Evolutionary conservation across 2,329 filamentous ascomycete genomes (phyloP).

Genomic region (Cytospora schulzeri): DNA sequence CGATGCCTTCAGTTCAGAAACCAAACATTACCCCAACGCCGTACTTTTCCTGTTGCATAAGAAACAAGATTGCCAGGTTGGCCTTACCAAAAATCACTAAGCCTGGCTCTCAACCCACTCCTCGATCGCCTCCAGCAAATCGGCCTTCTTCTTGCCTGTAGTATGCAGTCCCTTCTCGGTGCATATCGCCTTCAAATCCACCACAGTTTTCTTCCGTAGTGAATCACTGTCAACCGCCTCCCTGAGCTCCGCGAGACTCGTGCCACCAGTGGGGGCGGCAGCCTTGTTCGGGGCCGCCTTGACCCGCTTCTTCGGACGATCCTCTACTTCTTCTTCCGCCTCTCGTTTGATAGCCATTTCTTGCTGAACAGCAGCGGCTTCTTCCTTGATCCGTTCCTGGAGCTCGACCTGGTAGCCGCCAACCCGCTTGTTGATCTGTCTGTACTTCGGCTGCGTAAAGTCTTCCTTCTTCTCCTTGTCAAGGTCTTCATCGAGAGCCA

Average conservation of each 20-base stretch:
- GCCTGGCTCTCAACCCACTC: constrained; percentile 51
- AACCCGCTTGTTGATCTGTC: constrained; percentile 85
- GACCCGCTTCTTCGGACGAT: constrained; percentile 50
- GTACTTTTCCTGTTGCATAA: neutral
- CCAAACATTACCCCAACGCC: neutral
- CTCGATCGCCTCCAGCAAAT: constrained; percentile 58
- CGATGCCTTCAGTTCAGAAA: neutral
- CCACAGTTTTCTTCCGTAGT: constrained; percentile 57
- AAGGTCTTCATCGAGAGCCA: constrained; percentile 89
- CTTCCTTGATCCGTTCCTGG: constrained; percentile 67
- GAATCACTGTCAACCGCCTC: constrained; percentile 47
- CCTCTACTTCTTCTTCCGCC: constrained; percentile 41
- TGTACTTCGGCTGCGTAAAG: constrained; percentile 80
- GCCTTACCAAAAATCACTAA: neutral
- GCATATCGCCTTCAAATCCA: constrained; percentile 53
- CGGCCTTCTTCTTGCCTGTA: constrained; percentile 54
- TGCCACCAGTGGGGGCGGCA: constrained; percentile 34
- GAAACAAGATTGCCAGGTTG: neutral
- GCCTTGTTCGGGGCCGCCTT: constrained; percentile 37
- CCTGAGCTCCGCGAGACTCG: constrained; percentile 52
- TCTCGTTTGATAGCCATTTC: constrained; percentile 55
- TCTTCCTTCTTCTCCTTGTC: constrained; percentile 71
- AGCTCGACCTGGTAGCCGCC: constrained; percentile 79
- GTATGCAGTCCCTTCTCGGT: constrained; percentile 47
- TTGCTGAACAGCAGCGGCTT: constrained; percentile 43